A percentile compares a stretch with the other conserved stretches of the same genome.
Conservation (phyloP, 2,329 filamentous ascomycete genomes). For the Drechslera avenae region DNA sequence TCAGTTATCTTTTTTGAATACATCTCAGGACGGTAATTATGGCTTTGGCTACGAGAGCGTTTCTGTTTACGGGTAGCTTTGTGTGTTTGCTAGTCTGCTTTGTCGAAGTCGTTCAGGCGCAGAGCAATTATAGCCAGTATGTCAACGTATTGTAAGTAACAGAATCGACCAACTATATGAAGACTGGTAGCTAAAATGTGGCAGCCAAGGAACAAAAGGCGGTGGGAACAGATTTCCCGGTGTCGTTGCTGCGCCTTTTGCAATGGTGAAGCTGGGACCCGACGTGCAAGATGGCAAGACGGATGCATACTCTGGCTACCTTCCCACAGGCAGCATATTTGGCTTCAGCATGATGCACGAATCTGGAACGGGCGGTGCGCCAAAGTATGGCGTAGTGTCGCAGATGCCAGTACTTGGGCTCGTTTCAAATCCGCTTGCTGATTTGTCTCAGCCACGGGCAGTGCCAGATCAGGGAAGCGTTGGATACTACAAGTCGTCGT, state of each 20-base stretch:
- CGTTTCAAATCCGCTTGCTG: constrained; percentile 58
- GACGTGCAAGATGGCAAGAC: constrained; percentile 38
- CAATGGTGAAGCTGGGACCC: constrained; percentile 45
- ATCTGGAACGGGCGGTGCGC: constrained; percentile 43
- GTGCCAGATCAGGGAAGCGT: constrained; percentile 59
- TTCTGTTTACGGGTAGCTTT: background rate
- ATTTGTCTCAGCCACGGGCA: constrained; percentile 59
- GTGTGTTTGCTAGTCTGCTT: background rate
- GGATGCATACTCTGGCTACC: constrained; percentile 42
- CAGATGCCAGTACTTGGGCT: constrained; percentile 42
- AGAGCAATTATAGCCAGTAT: constrained; percentile 37
- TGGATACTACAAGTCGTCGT: constrained; percentile 65
- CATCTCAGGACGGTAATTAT: background rate
- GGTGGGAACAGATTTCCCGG: constrained; percentile 48
- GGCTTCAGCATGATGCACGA: constrained; percentile 47
- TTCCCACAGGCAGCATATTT: constrained; percentile 38
- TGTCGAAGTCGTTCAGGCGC: background rate
- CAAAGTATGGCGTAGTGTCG: constrained; percentile 45
- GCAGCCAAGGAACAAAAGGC: constrained; percentile 27
- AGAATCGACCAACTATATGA: too few species aligned
- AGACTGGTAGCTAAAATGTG: background rate
- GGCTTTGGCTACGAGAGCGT: background rate
- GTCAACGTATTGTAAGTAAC: constrained; percentile 45
- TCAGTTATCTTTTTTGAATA: background rate
- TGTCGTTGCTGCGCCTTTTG: constrained; percentile 46